Evolutionary conservation across 1,284 basidiomycete genomes (phyloP), one percentile per base, ranked within the genome.

Genomic region (Moesziomyces aphidis): DNA sequence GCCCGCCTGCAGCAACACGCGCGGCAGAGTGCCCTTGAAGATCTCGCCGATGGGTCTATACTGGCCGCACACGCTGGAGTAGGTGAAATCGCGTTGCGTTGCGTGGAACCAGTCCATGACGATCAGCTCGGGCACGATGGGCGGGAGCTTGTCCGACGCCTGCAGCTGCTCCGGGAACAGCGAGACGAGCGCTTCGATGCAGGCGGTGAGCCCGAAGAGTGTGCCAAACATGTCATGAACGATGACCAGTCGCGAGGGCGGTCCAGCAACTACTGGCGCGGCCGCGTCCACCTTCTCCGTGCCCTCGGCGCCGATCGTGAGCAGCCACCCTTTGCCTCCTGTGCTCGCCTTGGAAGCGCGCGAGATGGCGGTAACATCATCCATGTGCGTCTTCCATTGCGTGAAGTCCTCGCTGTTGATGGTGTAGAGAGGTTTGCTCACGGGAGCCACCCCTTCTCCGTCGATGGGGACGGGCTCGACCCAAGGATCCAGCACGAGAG

Each of bases 191-290:
- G 64, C 74, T 17, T 66, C 63, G 19, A 73, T 78, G 10, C 76
- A 79, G 1, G 62, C 67, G 11, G 39, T 42, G 23, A 81, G 69
- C 4, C 62, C 50, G 34, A 81, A 81, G 11, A 80, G 73, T 11
- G 79, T 81, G 22, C 79, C 79, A 26, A 81, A 76, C 61, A 81
- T 78, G 59, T 81, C 79, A 60, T 81, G 79, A 1, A 81, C 79
- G 10, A 81, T 60, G 39, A 79, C 70, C 2, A 79, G 53, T 22
- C 68, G 60, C 5, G 50, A 58, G 4, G 63, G 57, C 39, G 67
- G 72, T 22, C 34, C 49, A 2, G 54, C 55, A 4, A 51, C 55
- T n/a, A 55, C 36, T 6, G 55, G 34, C 7, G 45, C 47, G 1
- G 50, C 34, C 9, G 46, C 44, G 6, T 66, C 62, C 5, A 28